Conservation (phyloP, 2,329 filamentous ascomycete genomes). For the Cadophora gregata region DNA sequence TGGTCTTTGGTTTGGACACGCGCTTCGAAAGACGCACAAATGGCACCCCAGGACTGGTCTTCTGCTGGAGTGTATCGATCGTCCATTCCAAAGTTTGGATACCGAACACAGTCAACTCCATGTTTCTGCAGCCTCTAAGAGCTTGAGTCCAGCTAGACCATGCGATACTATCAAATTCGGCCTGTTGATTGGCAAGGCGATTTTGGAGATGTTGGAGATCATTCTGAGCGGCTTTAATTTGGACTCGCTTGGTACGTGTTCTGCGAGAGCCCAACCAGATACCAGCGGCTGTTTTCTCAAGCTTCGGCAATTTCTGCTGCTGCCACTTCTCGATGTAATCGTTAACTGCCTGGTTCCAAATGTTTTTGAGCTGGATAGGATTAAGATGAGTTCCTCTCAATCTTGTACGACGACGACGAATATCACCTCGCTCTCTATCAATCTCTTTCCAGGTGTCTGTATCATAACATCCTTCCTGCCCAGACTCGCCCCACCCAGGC, state of each 20-base stretch:
- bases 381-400: constrained; percentile 44
- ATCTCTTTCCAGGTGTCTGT: constrained; percentile 67
- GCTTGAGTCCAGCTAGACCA: constrained; percentile 62
- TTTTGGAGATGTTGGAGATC: constrained; percentile 50
- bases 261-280: constrained; percentile 66
- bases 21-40: constrained; percentile 5
- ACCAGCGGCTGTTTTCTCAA: constrained; percentile 60
- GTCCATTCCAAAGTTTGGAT: constrained; percentile 60
- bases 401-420: constrained; percentile 45
- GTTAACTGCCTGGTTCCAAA: constrained; percentile 61
- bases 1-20: constrained; percentile 21
- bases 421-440: constrained; percentile 53
- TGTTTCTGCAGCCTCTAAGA: constrained; percentile 57
- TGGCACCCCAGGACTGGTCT: constrained; percentile 48
- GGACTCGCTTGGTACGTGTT: constrained; percentile 45
- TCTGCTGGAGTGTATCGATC: constrained; percentile 52
- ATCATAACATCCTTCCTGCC: constrained; percentile 52
- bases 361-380: constrained; percentile 53
- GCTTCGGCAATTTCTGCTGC: constrained; percentile 60
- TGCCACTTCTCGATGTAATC: constrained; percentile 61
- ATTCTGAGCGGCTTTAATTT: constrained; percentile 53
- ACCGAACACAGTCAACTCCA: constrained; percentile 71
- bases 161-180: constrained; percentile 56
- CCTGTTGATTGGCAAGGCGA: constrained; percentile 61
- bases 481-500: neutral